Conservation (phyloP, 208 protist genomes). For the Trypanosoma mega region DNA sequence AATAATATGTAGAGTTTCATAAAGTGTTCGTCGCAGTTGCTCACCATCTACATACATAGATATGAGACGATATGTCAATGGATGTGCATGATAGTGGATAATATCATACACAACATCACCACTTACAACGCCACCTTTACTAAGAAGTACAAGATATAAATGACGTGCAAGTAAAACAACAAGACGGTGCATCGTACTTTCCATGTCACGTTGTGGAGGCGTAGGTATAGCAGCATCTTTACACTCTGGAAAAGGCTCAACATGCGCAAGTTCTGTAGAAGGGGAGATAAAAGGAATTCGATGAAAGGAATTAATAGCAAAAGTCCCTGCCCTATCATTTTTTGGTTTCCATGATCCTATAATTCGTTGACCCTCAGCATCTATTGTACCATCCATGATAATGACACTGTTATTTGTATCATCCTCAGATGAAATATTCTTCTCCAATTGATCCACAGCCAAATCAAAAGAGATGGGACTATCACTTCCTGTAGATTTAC, state of each 20-base stretch:
- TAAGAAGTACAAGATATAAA: slow-evolving; percentile 79
- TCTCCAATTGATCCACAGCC: slow-evolving; percentile 9
- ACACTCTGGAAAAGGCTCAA: slow-evolving; percentile 82
- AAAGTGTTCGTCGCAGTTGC: slow-evolving; percentile 63
- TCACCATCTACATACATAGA: slow-evolving; percentile 38
- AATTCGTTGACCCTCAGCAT: slow-evolving; percentile 76
- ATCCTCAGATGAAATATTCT: not conserved
- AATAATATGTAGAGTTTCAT: slow-evolving; percentile 58
- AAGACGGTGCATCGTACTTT: slow-evolving; percentile 74
- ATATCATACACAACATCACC: slow-evolving; percentile 61
- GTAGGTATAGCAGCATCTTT: slow-evolving; percentile 53
- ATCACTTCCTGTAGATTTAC: slow-evolving; percentile 4
- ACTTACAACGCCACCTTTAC: slow-evolving; percentile 35
- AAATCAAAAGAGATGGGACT: slow-evolving; percentile 21
- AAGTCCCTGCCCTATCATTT: slow-evolving; percentile 51
- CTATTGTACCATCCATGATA: slow-evolving; percentile 48
- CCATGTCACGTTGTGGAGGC: slow-evolving; percentile 43
- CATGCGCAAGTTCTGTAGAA: slow-evolving; percentile 48
- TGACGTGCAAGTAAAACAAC: slow-evolving; percentile 82
- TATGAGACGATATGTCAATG: slow-evolving; percentile 63
- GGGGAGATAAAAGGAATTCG: slow-evolving; percentile 41
- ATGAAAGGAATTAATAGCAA: slow-evolving; percentile 52
- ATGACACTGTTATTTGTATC: slow-evolving; percentile 24
- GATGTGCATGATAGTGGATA: slow-evolving; percentile 70
- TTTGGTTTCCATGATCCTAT: slow-evolving; percentile 55